Evolutionary conservation across 108 stramenopile species (phyloP).

Genomic region (Cyclotella distinguenda): DNA sequence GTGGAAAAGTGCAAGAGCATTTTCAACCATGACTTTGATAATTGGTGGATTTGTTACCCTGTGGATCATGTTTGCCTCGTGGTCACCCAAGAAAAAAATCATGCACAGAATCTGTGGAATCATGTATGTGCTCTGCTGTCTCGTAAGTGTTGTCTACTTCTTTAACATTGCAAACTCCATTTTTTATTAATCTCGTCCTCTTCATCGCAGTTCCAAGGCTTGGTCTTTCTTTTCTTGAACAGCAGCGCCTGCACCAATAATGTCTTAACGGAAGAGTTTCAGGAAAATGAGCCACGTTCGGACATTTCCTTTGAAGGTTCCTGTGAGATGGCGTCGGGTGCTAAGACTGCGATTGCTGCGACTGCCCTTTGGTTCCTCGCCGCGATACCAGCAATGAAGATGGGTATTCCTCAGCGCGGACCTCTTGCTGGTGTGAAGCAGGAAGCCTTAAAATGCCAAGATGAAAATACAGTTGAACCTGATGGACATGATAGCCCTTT

Average conservation of each 20-base stretch:
- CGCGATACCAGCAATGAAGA: neutral
- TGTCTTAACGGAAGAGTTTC: neutral
- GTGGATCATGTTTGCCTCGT: constrained; percentile 1
- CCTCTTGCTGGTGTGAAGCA: neutral
- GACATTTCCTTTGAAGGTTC: neutral
- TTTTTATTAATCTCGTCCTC: neutral
- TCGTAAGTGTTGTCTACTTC: neutral
- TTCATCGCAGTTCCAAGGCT: constrained; percentile 11
- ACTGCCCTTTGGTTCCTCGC: constrained; percentile 7
- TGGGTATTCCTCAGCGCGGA: neutral
- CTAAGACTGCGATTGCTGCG: constrained; percentile 7
- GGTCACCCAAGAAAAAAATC: neutral
- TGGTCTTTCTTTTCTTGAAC: constrained; percentile 7
- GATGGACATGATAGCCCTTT: neutral
- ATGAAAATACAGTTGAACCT: constrained; percentile 1
- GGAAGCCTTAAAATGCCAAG: neutral
- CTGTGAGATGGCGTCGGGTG: constrained; percentile 3
- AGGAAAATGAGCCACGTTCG: neutral
- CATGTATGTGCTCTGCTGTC: neutral
- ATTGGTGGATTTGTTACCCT: neutral
- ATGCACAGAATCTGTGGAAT: neutral
- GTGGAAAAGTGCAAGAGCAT: constrained; percentile 14
- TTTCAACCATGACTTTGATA: constrained; percentile 1
- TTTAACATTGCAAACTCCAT: neutral
- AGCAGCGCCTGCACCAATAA: constrained; percentile 7